These are phyloP conservation scores for Canariomyces notabilis DNA, from an alignment of 2,329 filamentous ascomycete genomes.

Conservation along the genomic window DNA sequence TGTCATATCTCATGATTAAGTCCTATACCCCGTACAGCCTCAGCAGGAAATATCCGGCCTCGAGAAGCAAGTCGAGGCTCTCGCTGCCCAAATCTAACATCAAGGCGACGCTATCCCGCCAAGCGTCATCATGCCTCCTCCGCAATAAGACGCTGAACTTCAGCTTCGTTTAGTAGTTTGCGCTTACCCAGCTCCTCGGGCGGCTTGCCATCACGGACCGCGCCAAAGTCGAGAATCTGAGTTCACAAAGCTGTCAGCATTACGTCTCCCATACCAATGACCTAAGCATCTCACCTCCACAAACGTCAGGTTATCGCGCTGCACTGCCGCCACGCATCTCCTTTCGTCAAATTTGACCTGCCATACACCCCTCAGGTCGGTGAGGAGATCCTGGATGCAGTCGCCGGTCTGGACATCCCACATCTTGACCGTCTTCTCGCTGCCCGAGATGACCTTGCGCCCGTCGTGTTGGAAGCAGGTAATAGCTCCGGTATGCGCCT, in stretches of 20 bases:
- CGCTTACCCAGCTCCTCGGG: constrained; percentile 72
- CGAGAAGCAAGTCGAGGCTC: too few species aligned
- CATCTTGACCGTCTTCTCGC: constrained; percentile 95
- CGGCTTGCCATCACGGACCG: constrained; percentile 79
- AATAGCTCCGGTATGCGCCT: constrained; percentile 92
- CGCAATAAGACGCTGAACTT: constrained; percentile 47
- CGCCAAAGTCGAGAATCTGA: constrained; percentile 95
- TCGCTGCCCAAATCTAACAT: too few species aligned
- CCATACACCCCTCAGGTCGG: constrained; percentile 94
- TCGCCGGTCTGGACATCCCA: constrained; percentile 94
- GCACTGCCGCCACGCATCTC: constrained; percentile 91
- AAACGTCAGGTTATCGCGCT: constrained; percentile 86
- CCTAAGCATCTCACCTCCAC: constrained; percentile 68
- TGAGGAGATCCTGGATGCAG: constrained; percentile 87
- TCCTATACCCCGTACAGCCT: too few species aligned
- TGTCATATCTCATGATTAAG: too few species aligned
- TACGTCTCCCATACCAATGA: constrained; percentile 6
- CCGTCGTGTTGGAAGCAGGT: constrained; percentile 98
- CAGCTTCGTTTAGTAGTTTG: constrained; percentile 59
- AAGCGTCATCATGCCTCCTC: constrained; percentile 34
- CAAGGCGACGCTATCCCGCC: background rate
- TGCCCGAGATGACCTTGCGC: constrained; percentile 93
- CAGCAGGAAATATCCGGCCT: background rate
- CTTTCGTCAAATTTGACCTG: constrained; percentile 97
- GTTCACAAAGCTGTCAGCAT: constrained; percentile 29